A percentile compares a stretch with the other conserved stretches of the same genome.
phyloP scores from a whole-genome alignment of 768 basidiomycete species.

The Boletus insuetus region DNA sequence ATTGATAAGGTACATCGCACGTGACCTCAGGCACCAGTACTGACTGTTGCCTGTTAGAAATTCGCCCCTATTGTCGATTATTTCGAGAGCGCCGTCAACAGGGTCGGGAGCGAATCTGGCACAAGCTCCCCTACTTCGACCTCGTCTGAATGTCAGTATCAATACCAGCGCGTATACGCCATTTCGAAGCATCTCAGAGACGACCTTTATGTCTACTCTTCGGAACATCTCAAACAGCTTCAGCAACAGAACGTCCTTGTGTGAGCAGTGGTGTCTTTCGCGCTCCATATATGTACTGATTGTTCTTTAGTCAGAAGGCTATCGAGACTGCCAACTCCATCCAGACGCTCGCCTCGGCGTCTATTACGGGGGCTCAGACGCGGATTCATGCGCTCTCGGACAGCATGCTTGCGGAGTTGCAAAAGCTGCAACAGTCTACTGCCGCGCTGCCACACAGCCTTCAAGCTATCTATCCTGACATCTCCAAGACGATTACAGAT shows the following conservation, averaged over 20 bases:
- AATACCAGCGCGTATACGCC: slow-evolving; percentile 71
- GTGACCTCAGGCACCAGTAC: slow-evolving; percentile 14
- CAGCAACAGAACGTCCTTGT: slow-evolving; percentile 63
- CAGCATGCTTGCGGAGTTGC: slow-evolving; percentile 63
- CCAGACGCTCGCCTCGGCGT: slow-evolving; percentile 55
- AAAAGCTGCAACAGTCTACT: slow-evolving; percentile 62
- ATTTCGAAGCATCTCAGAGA: slow-evolving; percentile 64
- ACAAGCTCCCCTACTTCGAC: slow-evolving; percentile 44
- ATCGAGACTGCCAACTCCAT: slow-evolving; percentile 65
- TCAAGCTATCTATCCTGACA: slow-evolving; percentile 54
- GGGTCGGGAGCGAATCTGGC: slow-evolving; percentile 42
- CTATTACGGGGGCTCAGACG: slow-evolving; percentile 50
- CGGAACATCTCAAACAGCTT: slow-evolving; percentile 69
- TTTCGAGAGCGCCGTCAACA: slow-evolving; percentile 59
- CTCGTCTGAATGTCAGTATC: slow-evolving; percentile 60
- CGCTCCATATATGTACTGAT: slow-evolving; percentile 6
- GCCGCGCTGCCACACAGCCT: slow-evolving; percentile 56
- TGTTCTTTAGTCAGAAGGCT: slow-evolving; percentile 56
- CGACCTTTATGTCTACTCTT: slow-evolving; percentile 61
- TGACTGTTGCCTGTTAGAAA: slow-evolving; percentile 39
- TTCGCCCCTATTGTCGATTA: slow-evolving; percentile 76
- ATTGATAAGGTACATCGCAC: slow-evolving; percentile 64
- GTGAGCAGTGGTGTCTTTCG: slow-evolving; percentile 38
- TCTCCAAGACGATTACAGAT: slow-evolving; percentile 52
- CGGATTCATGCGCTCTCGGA: slow-evolving; percentile 62